Evolutionary conservation across 352 stramenopile genomes (phyloP).

Genomic region (Globisporangium nunn): DNA sequence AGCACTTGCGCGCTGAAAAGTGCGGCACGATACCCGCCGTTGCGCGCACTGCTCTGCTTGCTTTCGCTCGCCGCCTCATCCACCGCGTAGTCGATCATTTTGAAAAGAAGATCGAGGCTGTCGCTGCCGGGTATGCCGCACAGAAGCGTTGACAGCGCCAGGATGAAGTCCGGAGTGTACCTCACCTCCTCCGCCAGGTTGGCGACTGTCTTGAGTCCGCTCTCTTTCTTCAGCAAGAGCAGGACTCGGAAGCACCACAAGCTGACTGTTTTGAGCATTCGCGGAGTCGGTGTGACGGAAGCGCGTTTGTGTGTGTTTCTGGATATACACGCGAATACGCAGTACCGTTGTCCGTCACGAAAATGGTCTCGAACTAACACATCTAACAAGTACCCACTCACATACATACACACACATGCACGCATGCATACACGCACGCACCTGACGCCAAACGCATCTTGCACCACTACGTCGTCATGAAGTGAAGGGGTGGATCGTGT

Average conservation of each 20-base stretch:
- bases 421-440: constrained; percentile 13
- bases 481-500: neutral
- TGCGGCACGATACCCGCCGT: constrained; percentile 19
- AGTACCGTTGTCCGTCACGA: neutral
- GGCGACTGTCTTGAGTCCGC: constrained; percentile 46
- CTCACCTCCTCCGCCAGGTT: constrained; percentile 31
- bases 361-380: neutral
- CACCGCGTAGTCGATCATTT: constrained; percentile 42
- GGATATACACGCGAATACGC: neutral
- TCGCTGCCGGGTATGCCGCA: constrained; percentile 48
- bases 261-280: constrained; percentile 30
- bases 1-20: constrained; percentile 56
- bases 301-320: neutral
- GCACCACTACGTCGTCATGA: neutral
- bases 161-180: constrained; percentile 61
- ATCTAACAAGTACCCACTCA: neutral
- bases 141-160: constrained; percentile 50
- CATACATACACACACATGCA: neutral
- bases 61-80: constrained; percentile 25
- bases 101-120: constrained; percentile 48
- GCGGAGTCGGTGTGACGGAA: neutral
- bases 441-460: constrained; percentile 34
- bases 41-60: constrained; percentile 14
- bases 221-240: constrained; percentile 74
- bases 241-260: constrained; percentile 73